phyloP scores from a whole-genome alignment of 371 early-diverging fungal genomes.

The Lichtheimia hyalospora region DNA sequence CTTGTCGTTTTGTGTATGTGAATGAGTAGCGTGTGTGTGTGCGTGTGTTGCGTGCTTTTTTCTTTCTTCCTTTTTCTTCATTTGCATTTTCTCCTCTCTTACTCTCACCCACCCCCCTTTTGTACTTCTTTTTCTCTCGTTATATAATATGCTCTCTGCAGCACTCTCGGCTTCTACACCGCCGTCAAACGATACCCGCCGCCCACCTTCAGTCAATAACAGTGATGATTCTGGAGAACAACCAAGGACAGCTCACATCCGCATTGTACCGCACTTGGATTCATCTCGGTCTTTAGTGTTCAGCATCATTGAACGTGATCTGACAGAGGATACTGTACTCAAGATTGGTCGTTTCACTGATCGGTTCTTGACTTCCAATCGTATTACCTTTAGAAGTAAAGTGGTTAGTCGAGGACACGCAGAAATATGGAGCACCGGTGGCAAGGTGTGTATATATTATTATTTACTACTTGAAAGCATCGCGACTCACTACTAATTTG shows the following conservation, averaged over 20 bases:
- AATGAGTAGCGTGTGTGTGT: too few relatives aligned
- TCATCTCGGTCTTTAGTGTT: conserved; percentile 74
- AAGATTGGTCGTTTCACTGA: conserved; percentile 80
- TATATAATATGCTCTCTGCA: conserved; percentile 16
- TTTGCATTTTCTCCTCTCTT: neutral
- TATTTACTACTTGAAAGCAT: neutral
- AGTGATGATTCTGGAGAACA: too few relatives aligned
- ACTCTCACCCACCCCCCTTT: conserved; percentile 1
- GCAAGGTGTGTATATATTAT: conserved; percentile 18
- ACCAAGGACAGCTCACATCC: conserved; percentile 41
- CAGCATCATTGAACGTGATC: conserved; percentile 74
- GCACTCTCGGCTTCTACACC: conserved; percentile 15
- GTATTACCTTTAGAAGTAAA: conserved; percentile 75
- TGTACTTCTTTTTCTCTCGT: neutral
- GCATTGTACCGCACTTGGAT: conserved; percentile 74
- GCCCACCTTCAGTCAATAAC: conserved; percentile 1
- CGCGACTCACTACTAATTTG: too few relatives aligned
- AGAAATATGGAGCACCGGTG: conserved; percentile 68
- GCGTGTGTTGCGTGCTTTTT: too few relatives aligned
- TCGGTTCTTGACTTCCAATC: conserved; percentile 27
- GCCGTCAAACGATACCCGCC: conserved; percentile 1
- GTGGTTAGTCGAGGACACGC: conserved; percentile 83
- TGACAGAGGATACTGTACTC: conserved; percentile 60
- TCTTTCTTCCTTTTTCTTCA: too few relatives aligned
- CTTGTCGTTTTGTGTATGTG: too few relatives aligned